Evolutionary conservation across 2,329 filamentous ascomycete species (phyloP).

Genomic region (Colletotrichum sp.): DNA sequence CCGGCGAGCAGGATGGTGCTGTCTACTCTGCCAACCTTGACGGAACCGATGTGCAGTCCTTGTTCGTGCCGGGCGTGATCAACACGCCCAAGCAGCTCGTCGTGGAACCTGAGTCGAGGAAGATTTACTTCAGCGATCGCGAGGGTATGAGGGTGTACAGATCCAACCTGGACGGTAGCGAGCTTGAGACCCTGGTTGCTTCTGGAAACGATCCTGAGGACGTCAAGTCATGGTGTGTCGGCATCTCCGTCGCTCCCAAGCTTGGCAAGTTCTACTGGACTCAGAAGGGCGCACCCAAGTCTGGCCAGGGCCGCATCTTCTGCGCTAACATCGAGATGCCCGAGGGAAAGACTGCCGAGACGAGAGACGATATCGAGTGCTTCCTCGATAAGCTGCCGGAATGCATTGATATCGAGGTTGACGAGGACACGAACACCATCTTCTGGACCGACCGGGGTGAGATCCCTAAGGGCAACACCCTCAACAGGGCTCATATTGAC

Average conservation of each 20-base stretch:
- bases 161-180: slow-evolving; percentile 42
- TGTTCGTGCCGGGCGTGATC: slow-evolving; percentile 47
- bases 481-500: slow-evolving; percentile 43
- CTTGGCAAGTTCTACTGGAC: slow-evolving; percentile 61
- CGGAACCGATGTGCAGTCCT: slow-evolving; percentile 45
- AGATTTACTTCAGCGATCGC: slow-evolving; percentile 48
- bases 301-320: slow-evolving; percentile 56
- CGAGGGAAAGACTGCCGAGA: slow-evolving; percentile 32
- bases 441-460: slow-evolving; percentile 70
- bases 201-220: slow-evolving; percentile 36
- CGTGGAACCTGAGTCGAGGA: slow-evolving; percentile 29
- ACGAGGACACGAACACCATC: slow-evolving; percentile 46
- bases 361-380: slow-evolving; percentile 44
- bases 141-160: slow-evolving; percentile 47
- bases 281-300: slow-evolving; percentile 62
- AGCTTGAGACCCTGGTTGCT: slow-evolving; percentile 44
- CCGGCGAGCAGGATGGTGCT: slow-evolving; percentile 42
- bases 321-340: slow-evolving; percentile 47
- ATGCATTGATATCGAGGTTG: slow-evolving; percentile 62
- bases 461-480: slow-evolving; percentile 55
- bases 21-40: slow-evolving; percentile 52
- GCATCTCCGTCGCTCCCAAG: slow-evolving; percentile 50
- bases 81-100: slow-evolving; percentile 56
- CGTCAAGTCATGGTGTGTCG: slow-evolving; percentile 56
- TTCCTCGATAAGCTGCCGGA: slow-evolving; percentile 54